Base-by-base conservation (phyloP, 2,329 filamentous ascomycete species). In the Mycosphaerella sp. region DNA sequence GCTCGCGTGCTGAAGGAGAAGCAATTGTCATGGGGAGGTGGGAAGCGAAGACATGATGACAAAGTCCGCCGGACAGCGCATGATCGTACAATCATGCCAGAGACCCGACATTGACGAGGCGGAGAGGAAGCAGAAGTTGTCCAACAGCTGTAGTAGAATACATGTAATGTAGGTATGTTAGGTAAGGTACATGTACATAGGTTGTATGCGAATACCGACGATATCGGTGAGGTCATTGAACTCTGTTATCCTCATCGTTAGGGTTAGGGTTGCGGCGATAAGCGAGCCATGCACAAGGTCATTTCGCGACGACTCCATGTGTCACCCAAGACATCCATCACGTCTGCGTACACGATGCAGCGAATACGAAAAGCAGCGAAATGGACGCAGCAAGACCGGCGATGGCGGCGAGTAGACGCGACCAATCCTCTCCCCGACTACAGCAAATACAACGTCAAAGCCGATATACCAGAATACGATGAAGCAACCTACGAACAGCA, bases 391-490 rank as follows among this genome's bases (percentile, higher is more conserved):
- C 21, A 54, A 25, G 45, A 54, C 14, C 30, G 47, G 21, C 41
- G 48, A 42, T 57, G 54, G 54, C 42, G 46, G 35, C 46, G 53
- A 34, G 46, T 41, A 17, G 44, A 49, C n/a, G 44, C 34, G 25
- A 52, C 46, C 18, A 37, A 46, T 3, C 34, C 39, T 30, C 48
- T 37, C n/a, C 39, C 37, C 5, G 44, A 50, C 32, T 97, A 93
- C 70, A 82, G 87, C 42, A 95, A 91, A 66, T 97, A 86, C 76
- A 94, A 96, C 66, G 83, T 95, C 49, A 79, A 85, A 58, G 80
- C 91, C 12, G 79, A 85, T 3, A 77, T 89, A 32, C 88, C 90
- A 0, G 78, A 83, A 54, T 97, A 97, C 70, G 89, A 81, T 55
- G 86, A 94, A 57, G 87, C 90, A 56, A 85, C 95, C 67, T 98